Evolutionary conservation across 768 basidiomycete species (phyloP).

Genomic region (Tulasnella sp.): DNA sequence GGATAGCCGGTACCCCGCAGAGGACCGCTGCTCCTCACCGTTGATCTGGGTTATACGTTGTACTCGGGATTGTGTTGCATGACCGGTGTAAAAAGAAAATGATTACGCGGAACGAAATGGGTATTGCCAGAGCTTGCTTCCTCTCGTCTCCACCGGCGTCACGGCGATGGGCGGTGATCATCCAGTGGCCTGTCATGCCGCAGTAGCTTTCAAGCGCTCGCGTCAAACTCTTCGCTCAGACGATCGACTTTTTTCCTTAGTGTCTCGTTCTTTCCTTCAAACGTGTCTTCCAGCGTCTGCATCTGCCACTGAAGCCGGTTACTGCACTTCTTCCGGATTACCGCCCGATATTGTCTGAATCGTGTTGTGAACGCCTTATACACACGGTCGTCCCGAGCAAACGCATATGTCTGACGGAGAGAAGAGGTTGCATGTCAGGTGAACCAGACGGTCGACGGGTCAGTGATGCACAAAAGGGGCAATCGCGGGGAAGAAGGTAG

Average conservation of each 20-base stretch:
- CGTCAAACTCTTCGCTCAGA: conserved; percentile 58
- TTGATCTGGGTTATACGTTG: background rate
- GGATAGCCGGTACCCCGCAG: background rate
- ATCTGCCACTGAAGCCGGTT: conserved; percentile 66
- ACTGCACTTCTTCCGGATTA: conserved; percentile 44
- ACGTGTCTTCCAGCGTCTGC: conserved; percentile 54
- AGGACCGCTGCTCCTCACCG: background rate
- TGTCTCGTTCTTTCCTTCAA: conserved; percentile 64
- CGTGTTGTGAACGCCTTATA: conserved; percentile 62
- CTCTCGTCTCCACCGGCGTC: background rate
- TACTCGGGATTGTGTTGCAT: background rate
- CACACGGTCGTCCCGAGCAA: conserved; percentile 88
- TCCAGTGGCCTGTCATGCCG: background rate
- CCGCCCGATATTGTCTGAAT: conserved; percentile 40
- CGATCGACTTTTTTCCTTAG: conserved; percentile 68
- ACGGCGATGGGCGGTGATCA: background rate
- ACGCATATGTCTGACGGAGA: conserved; percentile 68
- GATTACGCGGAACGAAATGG: background rate
- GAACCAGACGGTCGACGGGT: background rate
- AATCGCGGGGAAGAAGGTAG: background rate
- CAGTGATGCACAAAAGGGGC: background rate
- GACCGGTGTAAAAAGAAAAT: background rate
- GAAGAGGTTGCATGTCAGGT: background rate
- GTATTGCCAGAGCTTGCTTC: conserved; percentile 1
- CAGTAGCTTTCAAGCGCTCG: background rate